These are phyloP conservation scores for Nematocida sp. DNA, from an alignment of 371 early-diverging fungal genomes.

Conservation along the genomic window DNA sequence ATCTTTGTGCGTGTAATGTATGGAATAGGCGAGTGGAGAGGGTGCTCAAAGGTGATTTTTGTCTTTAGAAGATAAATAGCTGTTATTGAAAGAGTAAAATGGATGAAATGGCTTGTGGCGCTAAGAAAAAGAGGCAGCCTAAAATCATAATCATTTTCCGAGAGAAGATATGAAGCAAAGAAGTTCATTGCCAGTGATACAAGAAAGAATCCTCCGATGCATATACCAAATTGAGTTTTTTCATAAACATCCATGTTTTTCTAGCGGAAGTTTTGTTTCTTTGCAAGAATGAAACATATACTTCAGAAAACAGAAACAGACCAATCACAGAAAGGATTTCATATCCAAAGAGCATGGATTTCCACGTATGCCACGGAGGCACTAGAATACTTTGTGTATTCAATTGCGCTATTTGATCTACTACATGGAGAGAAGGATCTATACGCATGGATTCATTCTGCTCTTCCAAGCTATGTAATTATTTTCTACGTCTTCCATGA, in stretches of 20 bases:
- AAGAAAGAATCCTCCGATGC: constrained; percentile 31
- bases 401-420: too few relatives aligned
- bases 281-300: constrained; percentile 15
- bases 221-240: background rate
- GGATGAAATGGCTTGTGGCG: constrained; percentile 59
- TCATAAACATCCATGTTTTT: constrained; percentile 6
- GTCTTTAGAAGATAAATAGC: constrained; percentile 22
- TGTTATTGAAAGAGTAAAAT: constrained; percentile 55
- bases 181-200: constrained; percentile 60
- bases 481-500: too few relatives aligned
- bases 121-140: constrained; percentile 65
- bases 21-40: constrained; percentile 32
- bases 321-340: background rate
- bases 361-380: too few relatives aligned
- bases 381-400: too few relatives aligned
- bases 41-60: constrained; percentile 6
- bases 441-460: too few relatives aligned
- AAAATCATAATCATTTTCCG: constrained; percentile 63
- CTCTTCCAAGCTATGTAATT: too few relatives aligned
- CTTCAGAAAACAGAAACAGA: constrained; percentile 15
- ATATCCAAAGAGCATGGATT: too few relatives aligned
- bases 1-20: constrained; percentile 24
- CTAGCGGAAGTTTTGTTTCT: background rate
- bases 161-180: constrained; percentile 62
- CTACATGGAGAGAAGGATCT: too few relatives aligned